A percentile compares a stretch with the other conserved stretches of the same genome.
Evolutionary conservation across 1,284 basidiomycete genomes (phyloP).

Genomic region (Somion occarium): DNA sequence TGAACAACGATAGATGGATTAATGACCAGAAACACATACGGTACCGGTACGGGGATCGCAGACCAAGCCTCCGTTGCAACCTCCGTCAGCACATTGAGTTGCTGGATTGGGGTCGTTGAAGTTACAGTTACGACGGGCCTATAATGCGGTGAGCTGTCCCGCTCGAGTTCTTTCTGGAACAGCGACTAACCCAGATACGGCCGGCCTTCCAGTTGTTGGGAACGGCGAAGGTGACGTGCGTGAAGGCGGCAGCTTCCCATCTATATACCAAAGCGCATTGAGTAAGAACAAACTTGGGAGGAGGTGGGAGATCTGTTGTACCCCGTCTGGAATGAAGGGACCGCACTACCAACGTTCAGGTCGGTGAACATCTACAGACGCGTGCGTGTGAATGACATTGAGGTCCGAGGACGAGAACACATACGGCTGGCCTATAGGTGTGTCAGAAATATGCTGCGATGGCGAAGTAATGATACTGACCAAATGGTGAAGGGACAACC

Average conservation of each 20-base stretch:
- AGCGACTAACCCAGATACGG: slow-evolving; percentile 32
- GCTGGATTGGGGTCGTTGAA: slow-evolving; percentile 35
- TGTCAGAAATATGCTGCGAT: slow-evolving; percentile 1
- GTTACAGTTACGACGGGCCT: slow-evolving; percentile 41
- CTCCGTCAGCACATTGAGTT: slow-evolving; percentile 39
- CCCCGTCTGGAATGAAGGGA: slow-evolving; percentile 28
- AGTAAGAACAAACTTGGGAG: neutral
- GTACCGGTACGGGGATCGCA: slow-evolving; percentile 38
- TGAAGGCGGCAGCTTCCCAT: slow-evolving; percentile 29
- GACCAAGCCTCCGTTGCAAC: slow-evolving; percentile 42
- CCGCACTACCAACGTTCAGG: slow-evolving; percentile 23
- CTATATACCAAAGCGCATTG: slow-evolving; percentile 12
- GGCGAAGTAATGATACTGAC: slow-evolving; percentile 7
- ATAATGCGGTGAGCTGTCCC: neutral
- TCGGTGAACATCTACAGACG: slow-evolving; percentile 29
- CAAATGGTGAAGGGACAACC: slow-evolving; percentile 28
- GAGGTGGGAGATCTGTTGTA: slow-evolving; percentile 7
- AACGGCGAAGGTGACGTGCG: slow-evolving; percentile 28
- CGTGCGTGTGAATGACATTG: too few relatives aligned
- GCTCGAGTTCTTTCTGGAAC: neutral
- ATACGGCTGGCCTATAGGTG: slow-evolving; percentile 27
- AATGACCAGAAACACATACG: slow-evolving; percentile 15
- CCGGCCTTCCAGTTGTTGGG: slow-evolving; percentile 36
- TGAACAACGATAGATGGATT: neutral
- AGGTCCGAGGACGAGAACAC: too few relatives aligned